Base-by-base conservation (phyloP, 345 rosid species). In the Boechera retrofracta region DNA sequence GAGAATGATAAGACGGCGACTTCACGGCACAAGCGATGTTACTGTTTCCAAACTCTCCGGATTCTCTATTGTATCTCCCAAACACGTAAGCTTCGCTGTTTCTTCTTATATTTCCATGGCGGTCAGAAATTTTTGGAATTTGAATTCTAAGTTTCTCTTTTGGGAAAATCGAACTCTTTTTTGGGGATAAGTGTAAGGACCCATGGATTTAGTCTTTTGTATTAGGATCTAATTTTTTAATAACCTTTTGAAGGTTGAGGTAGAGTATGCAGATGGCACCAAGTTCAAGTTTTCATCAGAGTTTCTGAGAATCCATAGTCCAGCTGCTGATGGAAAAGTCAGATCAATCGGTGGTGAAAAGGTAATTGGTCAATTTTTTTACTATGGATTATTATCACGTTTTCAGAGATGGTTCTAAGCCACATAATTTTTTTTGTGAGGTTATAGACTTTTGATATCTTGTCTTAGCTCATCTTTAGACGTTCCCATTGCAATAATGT, bases 301-400 rank as follows among this genome's bases (percentile, higher is more conserved):
- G 83, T 90, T 85, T 80, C 79, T 92, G 47, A 85, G 99, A 79
- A 75, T 89, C 10, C 77, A 87, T 31, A 92, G 97, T 77, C 97
- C 94, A 13, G 97, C 98, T 78, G 98, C 88, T 64, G 98, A 95
- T 80, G 97, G 90, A 21, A 95, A 89, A 86, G 68, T 89, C 67
- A 88, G 96, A 71, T 87, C 98, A 71, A 58, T 95, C 8, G 88
- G 90, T 35, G 94, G 94, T 79, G 90, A 92, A 72, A 95, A 92
- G 99, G 98, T 92, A 63, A 48, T 38, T 52, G 5, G 2, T 52
- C 42, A 36, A 32, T 16, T 21, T 21, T 21, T 21, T 21, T 21
- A 21, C 24, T 21, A 21, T 21, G 21, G 21, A 18, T 2, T 35
- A 15, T 15, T 6, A 8, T 10, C 61, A 31, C 21, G 4, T 33